Conservation (phyloP, 1,284 basidiomycete species). For the Apiotrichum akiyoshidainum region DNA sequence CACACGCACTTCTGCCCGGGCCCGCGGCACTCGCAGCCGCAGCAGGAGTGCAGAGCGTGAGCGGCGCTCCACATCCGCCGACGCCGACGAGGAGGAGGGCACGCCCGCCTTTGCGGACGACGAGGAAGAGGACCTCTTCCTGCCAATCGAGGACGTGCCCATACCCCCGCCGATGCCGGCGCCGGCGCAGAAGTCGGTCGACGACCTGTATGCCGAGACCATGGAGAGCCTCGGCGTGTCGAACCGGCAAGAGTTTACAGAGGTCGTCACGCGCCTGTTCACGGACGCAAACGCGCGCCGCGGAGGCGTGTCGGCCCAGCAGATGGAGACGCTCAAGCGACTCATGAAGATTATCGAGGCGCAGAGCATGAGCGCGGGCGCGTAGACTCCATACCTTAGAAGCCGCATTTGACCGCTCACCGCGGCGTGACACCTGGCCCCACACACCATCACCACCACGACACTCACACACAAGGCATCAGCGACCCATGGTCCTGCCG, state of each 20-base stretch:
- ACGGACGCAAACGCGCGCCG: conserved; percentile 11
- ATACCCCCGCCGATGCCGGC: conserved; percentile 5
- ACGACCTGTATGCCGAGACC: conserved; percentile 18
- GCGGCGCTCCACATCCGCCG: too few relatives aligned
- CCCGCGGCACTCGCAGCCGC: background rate
- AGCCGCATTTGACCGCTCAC: too few relatives aligned
- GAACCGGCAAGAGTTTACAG: conserved; percentile 14
- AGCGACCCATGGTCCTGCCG: too few relatives aligned
- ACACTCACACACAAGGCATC: too few relatives aligned
- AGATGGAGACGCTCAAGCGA: conserved; percentile 20
- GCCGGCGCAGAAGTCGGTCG: background rate
- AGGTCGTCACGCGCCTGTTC: conserved; percentile 14
- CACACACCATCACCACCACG: too few relatives aligned
- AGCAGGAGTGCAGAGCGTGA: background rate
- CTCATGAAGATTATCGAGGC: conserved; percentile 16
- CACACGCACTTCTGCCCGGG: background rate
- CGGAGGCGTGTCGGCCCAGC: conserved; percentile 13
- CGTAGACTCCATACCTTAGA: too few relatives aligned
- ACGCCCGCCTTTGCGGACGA: conserved; percentile 52
- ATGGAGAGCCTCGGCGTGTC: conserved; percentile 18
- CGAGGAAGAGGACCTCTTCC: conserved; percentile 39
- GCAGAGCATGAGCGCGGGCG: background rate
- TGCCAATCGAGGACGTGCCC: conserved; percentile 40
- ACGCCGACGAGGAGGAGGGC: background rate
- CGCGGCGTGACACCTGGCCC: too few relatives aligned